These are phyloP conservation scores for Edaphochlamys debaryana DNA, from an alignment of 139 green algal species.

Conservation along the genomic window DNA sequence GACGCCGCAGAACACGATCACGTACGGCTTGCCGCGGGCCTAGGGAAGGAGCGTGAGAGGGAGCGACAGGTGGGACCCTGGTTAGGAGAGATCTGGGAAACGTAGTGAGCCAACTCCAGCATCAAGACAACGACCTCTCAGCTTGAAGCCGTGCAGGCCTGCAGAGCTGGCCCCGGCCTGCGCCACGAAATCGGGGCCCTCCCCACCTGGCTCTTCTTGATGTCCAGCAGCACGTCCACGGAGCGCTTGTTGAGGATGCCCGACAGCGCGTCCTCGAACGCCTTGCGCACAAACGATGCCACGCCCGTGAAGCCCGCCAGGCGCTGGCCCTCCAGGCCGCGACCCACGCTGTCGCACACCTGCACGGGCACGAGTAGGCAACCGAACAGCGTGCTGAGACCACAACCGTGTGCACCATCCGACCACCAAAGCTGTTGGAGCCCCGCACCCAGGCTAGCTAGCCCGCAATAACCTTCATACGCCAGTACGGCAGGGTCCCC, in stretches of 20 bases:
- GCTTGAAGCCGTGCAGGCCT: no score
- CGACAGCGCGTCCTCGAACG: slow-evolving; percentile 84
- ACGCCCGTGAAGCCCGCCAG: slow-evolving; percentile 91
- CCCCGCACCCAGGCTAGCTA: no score
- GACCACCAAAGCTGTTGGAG: no score
- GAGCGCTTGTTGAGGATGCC: slow-evolving; percentile 88
- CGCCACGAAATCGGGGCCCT: neutral
- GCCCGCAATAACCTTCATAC: no score
- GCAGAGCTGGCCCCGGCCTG: neutral
- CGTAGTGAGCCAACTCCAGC: no score
- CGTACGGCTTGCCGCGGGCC: slow-evolving; percentile 86
- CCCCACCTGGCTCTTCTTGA: slow-evolving; percentile 58
- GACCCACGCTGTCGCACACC: slow-evolving; percentile 41
- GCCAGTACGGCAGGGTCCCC: no score
- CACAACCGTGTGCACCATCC: no score
- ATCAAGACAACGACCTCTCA: no score
- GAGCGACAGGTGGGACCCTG: no score
- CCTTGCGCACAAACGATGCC: slow-evolving; percentile 73
- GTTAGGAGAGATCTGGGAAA: no score
- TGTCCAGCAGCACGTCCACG: slow-evolving; percentile 70
- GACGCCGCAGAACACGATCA: slow-evolving; percentile 98
- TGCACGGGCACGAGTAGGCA: no score
- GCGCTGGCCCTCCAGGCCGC: slow-evolving; percentile 83
- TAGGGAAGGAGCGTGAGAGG: slow-evolving; percentile 29
- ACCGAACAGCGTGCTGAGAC: no score